These are phyloP conservation scores for Halocafeteria seosinensis DNA, from an alignment of 108 stramenopile genomes.

Conservation along the genomic window DNA sequence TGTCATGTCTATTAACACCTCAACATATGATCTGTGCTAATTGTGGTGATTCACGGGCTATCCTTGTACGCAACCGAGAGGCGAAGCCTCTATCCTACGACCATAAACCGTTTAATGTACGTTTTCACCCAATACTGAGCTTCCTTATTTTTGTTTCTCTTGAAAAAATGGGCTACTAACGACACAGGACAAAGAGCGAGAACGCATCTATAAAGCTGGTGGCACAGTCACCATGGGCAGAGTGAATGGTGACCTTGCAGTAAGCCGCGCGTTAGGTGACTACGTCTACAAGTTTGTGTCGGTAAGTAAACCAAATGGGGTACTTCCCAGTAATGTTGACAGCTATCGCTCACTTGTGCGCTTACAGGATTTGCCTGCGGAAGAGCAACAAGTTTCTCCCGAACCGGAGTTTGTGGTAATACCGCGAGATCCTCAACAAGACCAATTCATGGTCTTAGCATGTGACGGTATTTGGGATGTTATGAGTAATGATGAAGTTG, in stretches of 20 bases:
- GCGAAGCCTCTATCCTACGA: slow-evolving; percentile 49
- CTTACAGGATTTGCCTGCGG: slow-evolving; percentile 25
- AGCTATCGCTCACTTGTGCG: no score
- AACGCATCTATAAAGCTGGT: slow-evolving; percentile 24
- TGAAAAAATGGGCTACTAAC: background rate
- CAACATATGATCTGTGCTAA: slow-evolving; percentile 70
- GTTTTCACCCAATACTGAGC: background rate
- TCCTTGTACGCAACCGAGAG: slow-evolving; percentile 18
- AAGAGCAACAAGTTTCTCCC: slow-evolving; percentile 62
- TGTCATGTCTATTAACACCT: slow-evolving; percentile 60
- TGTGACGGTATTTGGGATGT: slow-evolving; percentile 56
- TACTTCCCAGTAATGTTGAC: no score
- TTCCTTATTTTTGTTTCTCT: no score
- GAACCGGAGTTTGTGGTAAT: slow-evolving; percentile 53
- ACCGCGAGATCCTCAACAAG: slow-evolving; percentile 34
- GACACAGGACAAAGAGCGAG: slow-evolving; percentile 7
- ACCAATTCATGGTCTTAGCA: slow-evolving; percentile 52
- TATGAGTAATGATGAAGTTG: slow-evolving; percentile 54
- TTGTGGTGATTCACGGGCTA: slow-evolving; percentile 75
- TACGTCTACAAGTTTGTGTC: slow-evolving; percentile 68
- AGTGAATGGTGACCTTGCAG: slow-evolving; percentile 75
- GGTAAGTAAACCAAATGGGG: no score
- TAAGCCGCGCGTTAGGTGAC: slow-evolving; percentile 66
- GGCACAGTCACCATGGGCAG: slow-evolving; percentile 41
- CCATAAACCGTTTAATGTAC: slow-evolving; percentile 56